Conservation (phyloP, 2,329 filamentous ascomycete genomes). For the Pseudogymnoascus pannorum region DNA sequence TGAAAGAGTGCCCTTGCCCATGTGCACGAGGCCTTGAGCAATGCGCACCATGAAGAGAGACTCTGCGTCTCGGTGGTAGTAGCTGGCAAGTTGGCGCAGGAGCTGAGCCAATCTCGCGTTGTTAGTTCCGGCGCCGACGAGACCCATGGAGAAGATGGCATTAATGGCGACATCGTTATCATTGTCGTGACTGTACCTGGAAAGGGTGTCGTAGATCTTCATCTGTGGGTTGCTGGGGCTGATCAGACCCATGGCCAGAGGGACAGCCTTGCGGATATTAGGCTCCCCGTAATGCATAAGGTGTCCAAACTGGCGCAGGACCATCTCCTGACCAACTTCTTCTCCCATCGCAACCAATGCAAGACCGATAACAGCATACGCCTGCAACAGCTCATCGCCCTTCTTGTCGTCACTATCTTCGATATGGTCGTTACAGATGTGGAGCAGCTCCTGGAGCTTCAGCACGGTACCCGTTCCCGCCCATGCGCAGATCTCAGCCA, state of each 20-base stretch:
- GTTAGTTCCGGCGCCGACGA: slow-evolving; percentile 93
- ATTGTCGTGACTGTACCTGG: slow-evolving; percentile 95
- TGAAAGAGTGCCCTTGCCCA: slow-evolving; percentile 96
- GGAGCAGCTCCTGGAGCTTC: slow-evolving; percentile 93
- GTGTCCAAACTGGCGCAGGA: slow-evolving; percentile 92
- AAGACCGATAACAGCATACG: slow-evolving; percentile 90
- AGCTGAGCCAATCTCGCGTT: slow-evolving; percentile 94
- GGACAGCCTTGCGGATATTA: slow-evolving; percentile 94
- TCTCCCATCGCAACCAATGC: slow-evolving; percentile 96
- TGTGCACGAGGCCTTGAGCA: slow-evolving; percentile 92
- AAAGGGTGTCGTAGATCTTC: slow-evolving; percentile 98
- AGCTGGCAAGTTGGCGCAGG: slow-evolving; percentile 87
- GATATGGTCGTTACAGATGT: slow-evolving; percentile 96
- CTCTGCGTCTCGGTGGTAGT: slow-evolving; percentile 95
- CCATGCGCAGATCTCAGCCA: slow-evolving; percentile 96
- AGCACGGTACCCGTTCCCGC: slow-evolving; percentile 93
- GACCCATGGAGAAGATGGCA: slow-evolving; percentile 98
- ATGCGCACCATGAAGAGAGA: slow-evolving; percentile 99
- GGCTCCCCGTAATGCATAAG: slow-evolving; percentile 98
- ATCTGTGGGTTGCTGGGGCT: slow-evolving; percentile 98
- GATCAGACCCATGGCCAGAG: slow-evolving; percentile 91
- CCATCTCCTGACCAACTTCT: slow-evolving; percentile 98
- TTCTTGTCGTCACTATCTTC: slow-evolving; percentile 93
- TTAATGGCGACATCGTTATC: slow-evolving; percentile 98
- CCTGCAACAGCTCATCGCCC: slow-evolving; percentile 89